Percentiles rank a stretch among this genome's conserved stretches.
phyloP scores from a whole-genome alignment of 352 stramenopile species.

The Elongisporangium prolatum region DNA sequence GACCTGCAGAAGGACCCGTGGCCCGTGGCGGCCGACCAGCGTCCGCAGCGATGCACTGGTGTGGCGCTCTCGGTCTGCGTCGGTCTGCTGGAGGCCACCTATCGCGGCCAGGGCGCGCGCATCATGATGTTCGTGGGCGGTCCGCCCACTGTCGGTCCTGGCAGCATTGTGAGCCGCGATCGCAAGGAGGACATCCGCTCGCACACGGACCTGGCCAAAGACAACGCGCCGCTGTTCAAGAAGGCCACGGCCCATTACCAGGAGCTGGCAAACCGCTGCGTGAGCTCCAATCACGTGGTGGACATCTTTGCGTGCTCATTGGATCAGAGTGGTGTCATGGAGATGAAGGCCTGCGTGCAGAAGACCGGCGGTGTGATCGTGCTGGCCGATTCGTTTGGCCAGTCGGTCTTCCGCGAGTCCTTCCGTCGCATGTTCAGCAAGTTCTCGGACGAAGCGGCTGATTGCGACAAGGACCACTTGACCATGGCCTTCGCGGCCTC shows the following conservation, averaged over 20 bases:
- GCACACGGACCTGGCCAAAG: slow-evolving; percentile 94
- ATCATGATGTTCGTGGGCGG: slow-evolving; percentile 99
- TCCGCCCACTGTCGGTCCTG: slow-evolving; percentile 94
- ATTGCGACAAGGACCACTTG: slow-evolving; percentile 93
- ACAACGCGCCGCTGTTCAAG: slow-evolving; percentile 92
- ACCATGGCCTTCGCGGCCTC: slow-evolving; percentile 95
- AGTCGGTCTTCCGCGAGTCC: slow-evolving; percentile 99
- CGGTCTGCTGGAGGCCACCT: slow-evolving; percentile 93
- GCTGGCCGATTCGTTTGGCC: slow-evolving; percentile 96
- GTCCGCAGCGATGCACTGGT: slow-evolving; percentile 94
- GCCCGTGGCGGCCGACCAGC: slow-evolving; percentile 95
- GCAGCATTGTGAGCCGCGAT: slow-evolving; percentile 92
- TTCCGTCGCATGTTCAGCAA: slow-evolving; percentile 97
- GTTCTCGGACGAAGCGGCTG: slow-evolving; percentile 92
- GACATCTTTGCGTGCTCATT: slow-evolving; percentile 99
- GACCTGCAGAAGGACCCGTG: slow-evolving; percentile 98
- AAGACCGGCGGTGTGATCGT: slow-evolving; percentile 99
- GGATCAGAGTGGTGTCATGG: slow-evolving; percentile 97
- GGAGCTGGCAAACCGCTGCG: slow-evolving; percentile 90
- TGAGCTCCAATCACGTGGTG: slow-evolving; percentile 93
- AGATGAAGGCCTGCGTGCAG: slow-evolving; percentile 98
- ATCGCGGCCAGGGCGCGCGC: slow-evolving; percentile 92
- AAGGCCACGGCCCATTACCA: slow-evolving; percentile 97
- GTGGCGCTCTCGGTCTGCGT: slow-evolving; percentile 96
- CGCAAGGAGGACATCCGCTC: slow-evolving; percentile 98